phyloP scores from a whole-genome alignment of 495 filamentous ascomycete species.

The Penicillium angulare region DNA sequence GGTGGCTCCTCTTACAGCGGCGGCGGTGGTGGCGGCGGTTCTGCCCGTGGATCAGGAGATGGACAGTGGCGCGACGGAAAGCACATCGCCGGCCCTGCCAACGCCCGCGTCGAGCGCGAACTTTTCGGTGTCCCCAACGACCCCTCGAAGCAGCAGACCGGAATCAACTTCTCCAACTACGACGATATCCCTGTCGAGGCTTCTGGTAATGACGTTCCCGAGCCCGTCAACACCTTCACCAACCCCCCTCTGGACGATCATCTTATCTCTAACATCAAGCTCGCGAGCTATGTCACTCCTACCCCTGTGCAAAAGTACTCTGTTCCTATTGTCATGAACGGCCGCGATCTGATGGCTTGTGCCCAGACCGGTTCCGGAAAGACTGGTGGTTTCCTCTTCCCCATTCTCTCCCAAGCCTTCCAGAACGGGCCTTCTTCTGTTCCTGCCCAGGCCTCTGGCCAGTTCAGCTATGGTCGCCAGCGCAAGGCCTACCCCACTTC shows the following conservation, averaged over 20 bases:
- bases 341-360: constrained; percentile 97
- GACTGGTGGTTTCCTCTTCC: constrained; percentile 98
- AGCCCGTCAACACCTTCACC: constrained; percentile 84
- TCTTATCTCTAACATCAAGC: constrained; percentile 82
- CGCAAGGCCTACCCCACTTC: constrained; percentile 97
- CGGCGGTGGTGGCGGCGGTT: constrained; percentile 42
- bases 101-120: constrained; percentile 88
- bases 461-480: constrained; percentile 73
- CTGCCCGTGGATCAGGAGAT: constrained; percentile 78
- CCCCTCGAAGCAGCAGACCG: constrained; percentile 88
- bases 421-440: constrained; percentile 74
- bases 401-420: constrained; percentile 94
- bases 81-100: constrained; percentile 85
- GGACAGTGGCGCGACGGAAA: constrained; percentile 96
- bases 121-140: constrained; percentile 94
- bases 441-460: constrained; percentile 56
- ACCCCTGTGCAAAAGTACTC: constrained; percentile 98
- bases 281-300: constrained; percentile 89
- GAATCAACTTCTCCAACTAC: constrained; percentile 99
- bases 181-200: constrained; percentile 98
- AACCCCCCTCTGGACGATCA: constrained; percentile 95
- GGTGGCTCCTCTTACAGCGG: constrained; percentile 49
- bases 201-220: constrained; percentile 89
- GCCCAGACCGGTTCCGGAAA: constrained; percentile 99
- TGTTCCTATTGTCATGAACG: constrained; percentile 94